Evolutionary conservation across 768 basidiomycete genomes (phyloP).

Genomic region (Suillus discolor): DNA sequence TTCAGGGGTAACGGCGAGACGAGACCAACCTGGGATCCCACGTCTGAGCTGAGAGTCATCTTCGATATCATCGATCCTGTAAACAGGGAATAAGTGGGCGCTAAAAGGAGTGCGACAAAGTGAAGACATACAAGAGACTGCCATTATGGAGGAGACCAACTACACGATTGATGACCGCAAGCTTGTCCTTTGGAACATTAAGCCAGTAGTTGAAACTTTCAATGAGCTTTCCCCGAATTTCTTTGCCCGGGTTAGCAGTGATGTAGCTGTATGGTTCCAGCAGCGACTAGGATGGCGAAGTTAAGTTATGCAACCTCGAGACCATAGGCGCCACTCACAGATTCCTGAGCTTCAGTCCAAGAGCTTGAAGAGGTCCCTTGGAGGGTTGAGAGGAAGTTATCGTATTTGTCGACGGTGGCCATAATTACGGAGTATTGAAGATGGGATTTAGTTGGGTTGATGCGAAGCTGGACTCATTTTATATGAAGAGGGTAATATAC

Average conservation of each 20-base stretch:
- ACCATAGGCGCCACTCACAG: constrained; percentile 18
- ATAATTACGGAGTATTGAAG: neutral
- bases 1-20: neutral
- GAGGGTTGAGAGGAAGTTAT: constrained; percentile 40
- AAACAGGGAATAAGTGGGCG: constrained; percentile 5
- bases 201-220: constrained; percentile 94
- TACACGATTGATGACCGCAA: constrained; percentile 72
- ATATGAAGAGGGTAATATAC: neutral
- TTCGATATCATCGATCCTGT: constrained; percentile 94
- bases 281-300: constrained; percentile 41
- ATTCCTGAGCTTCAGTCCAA: constrained; percentile 25
- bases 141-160: constrained; percentile 94
- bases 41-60: constrained; percentile 86
- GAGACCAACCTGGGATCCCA: constrained; percentile 72
- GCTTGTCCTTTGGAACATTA: constrained; percentile 72
- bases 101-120: neutral
- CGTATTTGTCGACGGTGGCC: constrained; percentile 34
- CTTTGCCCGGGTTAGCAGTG: constrained; percentile 85
- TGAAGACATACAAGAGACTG: constrained; percentile 71
- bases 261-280: constrained; percentile 91
- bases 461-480: neutral
- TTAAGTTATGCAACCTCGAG: neutral
- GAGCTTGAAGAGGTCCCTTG: constrained; percentile 28
- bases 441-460: neutral
- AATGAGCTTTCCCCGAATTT: constrained; percentile 84